Evolutionary conservation across 2,329 filamentous ascomycete species (phyloP).

Genomic region (Hypoxylon sp.): DNA sequence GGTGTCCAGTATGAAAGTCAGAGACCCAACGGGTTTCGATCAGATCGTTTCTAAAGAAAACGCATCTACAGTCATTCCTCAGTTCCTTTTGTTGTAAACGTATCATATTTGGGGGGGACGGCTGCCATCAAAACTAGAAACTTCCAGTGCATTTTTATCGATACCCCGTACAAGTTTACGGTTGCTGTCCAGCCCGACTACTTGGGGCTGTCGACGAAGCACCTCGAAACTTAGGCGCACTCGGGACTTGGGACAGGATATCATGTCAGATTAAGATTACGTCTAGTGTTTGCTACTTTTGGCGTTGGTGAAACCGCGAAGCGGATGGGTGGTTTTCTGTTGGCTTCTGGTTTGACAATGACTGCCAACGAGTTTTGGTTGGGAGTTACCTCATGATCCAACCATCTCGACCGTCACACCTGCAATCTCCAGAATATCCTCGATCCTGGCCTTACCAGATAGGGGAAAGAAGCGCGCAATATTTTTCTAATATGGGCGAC

Average conservation of each 20-base stretch:
- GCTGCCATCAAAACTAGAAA: constrained; percentile 41
- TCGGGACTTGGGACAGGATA: constrained; percentile 37
- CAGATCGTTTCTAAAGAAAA: constrained; percentile 52
- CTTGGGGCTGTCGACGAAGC: constrained; percentile 29
- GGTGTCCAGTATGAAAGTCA: constrained; percentile 74
- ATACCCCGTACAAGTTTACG: constrained; percentile 41
- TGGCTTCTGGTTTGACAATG: constrained; percentile 15
- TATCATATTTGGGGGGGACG: constrained; percentile 27
- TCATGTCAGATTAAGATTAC: constrained; percentile 36
- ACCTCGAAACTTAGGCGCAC: constrained; percentile 36
- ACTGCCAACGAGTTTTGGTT: constrained; percentile 10
- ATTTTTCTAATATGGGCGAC: constrained; percentile 18
- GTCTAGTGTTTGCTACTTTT: constrained; percentile 34
- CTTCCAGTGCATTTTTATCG: constrained; percentile 38
- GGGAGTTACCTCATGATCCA: constrained; percentile 11
- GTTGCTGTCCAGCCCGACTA: constrained; percentile 21
- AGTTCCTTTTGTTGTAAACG: constrained; percentile 38
- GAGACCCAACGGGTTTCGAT: constrained; percentile 63
- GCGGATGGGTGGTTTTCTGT: constrained; percentile 22
- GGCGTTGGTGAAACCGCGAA: constrained; percentile 38
- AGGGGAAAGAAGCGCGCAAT: constrained; percentile 9
- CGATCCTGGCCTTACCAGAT: neutral
- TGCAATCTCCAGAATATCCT: neutral
- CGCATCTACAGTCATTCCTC: constrained; percentile 31
- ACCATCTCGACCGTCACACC: constrained; percentile 22